phyloP scores from a whole-genome alignment of 139 green algal genomes.

The Axilococcus clingmanii region DNA sequence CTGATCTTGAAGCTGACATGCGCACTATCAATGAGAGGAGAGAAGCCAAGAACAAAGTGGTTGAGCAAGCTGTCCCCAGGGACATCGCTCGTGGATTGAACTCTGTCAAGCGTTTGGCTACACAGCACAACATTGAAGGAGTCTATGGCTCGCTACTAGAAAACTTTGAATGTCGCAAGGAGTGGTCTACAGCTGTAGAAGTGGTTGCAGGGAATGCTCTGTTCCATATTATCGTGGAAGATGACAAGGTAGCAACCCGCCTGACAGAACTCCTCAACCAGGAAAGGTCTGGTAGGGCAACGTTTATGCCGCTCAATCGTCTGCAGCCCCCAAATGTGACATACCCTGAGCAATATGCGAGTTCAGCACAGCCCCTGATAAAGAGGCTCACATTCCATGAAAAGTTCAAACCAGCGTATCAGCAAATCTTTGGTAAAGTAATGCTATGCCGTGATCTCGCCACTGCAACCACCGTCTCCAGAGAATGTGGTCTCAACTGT shows the following conservation, averaged over 20 bases:
- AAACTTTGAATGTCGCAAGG: conserved; percentile 59
- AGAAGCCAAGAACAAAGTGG: conserved; percentile 12
- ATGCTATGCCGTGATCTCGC: conserved; percentile 61
- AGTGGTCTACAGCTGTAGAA: conserved; percentile 80
- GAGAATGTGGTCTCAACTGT: conserved; percentile 52
- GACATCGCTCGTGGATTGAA: conserved; percentile 60
- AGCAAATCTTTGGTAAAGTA: conserved; percentile 65
- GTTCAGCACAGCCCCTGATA: conserved; percentile 65
- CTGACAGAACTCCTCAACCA: conserved; percentile 58
- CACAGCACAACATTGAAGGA: conserved; percentile 58
- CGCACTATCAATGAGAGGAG: conserved; percentile 4
- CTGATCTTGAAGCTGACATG: conserved; percentile 36
- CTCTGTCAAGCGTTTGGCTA: conserved; percentile 41
- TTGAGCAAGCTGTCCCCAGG: conserved; percentile 37
- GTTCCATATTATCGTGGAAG: conserved; percentile 78
- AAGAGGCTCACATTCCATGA: conserved; percentile 58
- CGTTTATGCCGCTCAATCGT: conserved; percentile 90
- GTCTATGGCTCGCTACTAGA: conserved; percentile 89
- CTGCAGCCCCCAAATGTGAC: conserved; percentile 21
- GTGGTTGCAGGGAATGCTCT: conserved; percentile 51
- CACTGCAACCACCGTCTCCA: conserved; percentile 37
- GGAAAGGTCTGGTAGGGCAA: conserved; percentile 68
- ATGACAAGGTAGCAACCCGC: conserved; percentile 54
- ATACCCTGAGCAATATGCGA: conserved; percentile 46
- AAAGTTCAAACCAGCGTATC: conserved; percentile 48